These are phyloP conservation scores for Collybiopsis luxurians DNA, from an alignment of 768 basidiomycete genomes.

Conservation along the genomic window DNA sequence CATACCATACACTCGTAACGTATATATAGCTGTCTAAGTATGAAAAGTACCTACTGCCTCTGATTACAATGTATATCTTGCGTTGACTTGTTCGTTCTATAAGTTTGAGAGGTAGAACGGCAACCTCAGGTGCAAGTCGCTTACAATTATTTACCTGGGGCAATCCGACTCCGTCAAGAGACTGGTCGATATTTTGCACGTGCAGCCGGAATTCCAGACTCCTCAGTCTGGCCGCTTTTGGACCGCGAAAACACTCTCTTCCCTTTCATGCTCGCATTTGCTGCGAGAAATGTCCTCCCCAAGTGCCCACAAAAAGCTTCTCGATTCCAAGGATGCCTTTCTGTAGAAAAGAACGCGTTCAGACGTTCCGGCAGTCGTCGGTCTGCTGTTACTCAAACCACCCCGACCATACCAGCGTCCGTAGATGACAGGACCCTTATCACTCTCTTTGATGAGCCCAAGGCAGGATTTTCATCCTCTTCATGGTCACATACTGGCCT, in stretches of 20 bases:
- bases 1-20: too few species aligned
- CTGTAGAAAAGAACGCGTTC: conserved; percentile 25
- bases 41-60: too few species aligned
- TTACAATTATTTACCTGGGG: neutral
- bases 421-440: conserved; percentile 65
- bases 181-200: neutral
- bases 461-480: conserved; percentile 28
- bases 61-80: too few species aligned
- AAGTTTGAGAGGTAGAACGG: too few species aligned
- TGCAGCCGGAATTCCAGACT: neutral
- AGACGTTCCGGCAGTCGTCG: conserved; percentile 15
- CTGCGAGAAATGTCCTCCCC: conserved; percentile 39
- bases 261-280: conserved; percentile 39
- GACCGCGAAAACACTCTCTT: neutral
- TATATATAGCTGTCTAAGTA: too few species aligned
- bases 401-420: conserved; percentile 55
- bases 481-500: conserved; percentile 68
- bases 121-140: conserved; percentile 6
- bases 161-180: too few species aligned
- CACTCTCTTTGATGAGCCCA: conserved; percentile 70
- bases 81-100: neutral
- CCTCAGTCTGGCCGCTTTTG: neutral
- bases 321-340: conserved; percentile 42
- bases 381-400: conserved; percentile 36
- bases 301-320: conserved; percentile 31